Base-by-base conservation (phyloP, 176 grass and related monocot genomes). In the Neostapfia colusana region DNA sequence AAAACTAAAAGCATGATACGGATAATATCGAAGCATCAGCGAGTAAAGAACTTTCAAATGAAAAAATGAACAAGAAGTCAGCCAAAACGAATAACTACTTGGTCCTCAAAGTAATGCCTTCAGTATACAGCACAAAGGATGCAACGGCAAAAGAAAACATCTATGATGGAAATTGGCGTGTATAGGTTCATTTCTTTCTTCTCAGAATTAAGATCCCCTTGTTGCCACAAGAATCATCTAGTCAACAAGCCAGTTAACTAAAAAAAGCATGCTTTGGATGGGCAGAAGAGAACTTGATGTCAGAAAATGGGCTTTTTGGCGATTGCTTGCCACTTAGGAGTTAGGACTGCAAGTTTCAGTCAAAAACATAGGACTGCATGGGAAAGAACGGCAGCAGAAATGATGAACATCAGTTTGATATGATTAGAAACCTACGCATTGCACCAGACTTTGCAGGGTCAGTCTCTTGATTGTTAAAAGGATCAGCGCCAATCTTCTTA, bases 391-490 rank as follows among this genome's bases (percentile, higher is more conserved):
- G 0, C 27, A 69, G 15, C 5, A 42, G 21, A 14, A 43, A 68
- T 53, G 40, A 61, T 17, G 26, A 83, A 26, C 70, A 59, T 41
- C 17, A 40, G 31, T 21, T 80, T 25, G 13, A 63, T 55, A 61
- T 54, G 73, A 55, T 51, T 79, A 74, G 56, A 76, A 27, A 88
- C 89, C 85, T 88, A 94, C 91, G 63, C 91, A 92, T 90, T 76
- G 95, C 91, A 84, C 90, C 87, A 75, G 87, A 94, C 42, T 88
- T 92, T 62, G 81, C 83, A 82, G 91, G 95, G 43, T 98, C 91
- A 36, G 14, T 56, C 84, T 92, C 95, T 50, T 92, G 70, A 71
- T 76, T 79, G 68, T 94, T 88, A 85, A 98, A 98, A 73, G 79
- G 87, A 70, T 98, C 95, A 70, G 65, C 48, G 12, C 95, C 89